Base-by-base conservation (phyloP, 352 stramenopile genomes). In the Pythium graminicola region DNA sequence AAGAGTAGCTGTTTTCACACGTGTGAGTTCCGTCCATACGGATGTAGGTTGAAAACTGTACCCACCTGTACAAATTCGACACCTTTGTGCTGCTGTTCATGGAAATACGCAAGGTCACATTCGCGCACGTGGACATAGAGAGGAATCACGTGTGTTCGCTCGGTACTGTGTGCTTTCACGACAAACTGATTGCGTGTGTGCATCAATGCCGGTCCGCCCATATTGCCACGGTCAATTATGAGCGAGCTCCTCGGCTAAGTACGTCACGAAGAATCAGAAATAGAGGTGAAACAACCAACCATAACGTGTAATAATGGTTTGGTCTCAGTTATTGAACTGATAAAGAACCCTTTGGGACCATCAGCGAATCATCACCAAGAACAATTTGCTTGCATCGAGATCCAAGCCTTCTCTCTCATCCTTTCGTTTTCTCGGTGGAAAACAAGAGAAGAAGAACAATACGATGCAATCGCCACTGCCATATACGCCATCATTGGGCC, bases 391-490 rank as follows among this genome's bases (percentile, higher is more conserved):
- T 36, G 8, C 31, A 9, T 36, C 14, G 31, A 9, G 31, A 36
- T 36, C 14, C 31, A 14, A 14, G 31, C 9, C 9, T 36, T 14
- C 31, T 36, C 31, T 14, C 31, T 36, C 31, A 9, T 36, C 14
- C 31, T 14, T 14, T 36, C 31, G 31, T 36, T 36, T 9, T 14
- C 31, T 14, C 31, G 14, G 14, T 14, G 31, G 31, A n/a, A 32
- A 49, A n/a, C 8, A 22, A 9, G 17, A 14, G 11, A 22, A 44
- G 38, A 44, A 44, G 22, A 44, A n/a, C n/a, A n/a, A n/a, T n/a
- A n/a, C 42, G 14, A 88, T 88, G 77, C 51, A 85, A 52, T 86
- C 77, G 44, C 77, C 77, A 41, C 59, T 87, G 51, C 73, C 72
- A 3, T 64, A 61, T 19, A 85, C 73, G 43, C 73, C 73, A 20